Evolutionary conservation across 805 yeast genomes (phyloP), one percentile per base, ranked within the genome.

Genomic region (Sporopachydermia quercuum): DNA sequence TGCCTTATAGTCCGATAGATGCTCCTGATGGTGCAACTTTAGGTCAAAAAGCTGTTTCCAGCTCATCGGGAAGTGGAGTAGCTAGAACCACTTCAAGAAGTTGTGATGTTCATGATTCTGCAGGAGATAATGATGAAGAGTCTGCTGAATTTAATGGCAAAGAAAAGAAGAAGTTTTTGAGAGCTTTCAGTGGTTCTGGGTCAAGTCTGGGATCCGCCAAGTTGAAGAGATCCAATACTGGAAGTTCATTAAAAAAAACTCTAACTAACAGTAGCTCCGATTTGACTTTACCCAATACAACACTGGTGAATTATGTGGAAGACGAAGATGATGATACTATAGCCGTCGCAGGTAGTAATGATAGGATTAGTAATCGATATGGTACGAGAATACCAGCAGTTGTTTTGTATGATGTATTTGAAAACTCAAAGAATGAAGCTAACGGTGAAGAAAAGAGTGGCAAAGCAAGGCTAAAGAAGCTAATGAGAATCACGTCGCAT

Each of bases 391-490:
- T 23, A n/a, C 13, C 30, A 8, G 30, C 30, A 23, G 30, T 23
- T 23, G 30, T 23, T 8, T 23, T 23, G 30, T 23, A 23, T 23
- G n/a, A 23, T 23, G 30, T 23, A n/a, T 23, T 23, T 23, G 30
- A 23, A 8, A 23, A n/a, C n/a, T 8, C 8, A 23, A 23, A n/a
- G 30, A 23, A 23, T 8, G n/a, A n/a, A 23, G 8, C 30, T 23
- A n/a, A 23, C 30, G 30, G 30, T 8, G n/a, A 23, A n/a, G 30
- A 23, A 23, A n/a, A n/a, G n/a, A n/a, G 30, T n/a, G 30, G 30
- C 13, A 23, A n/a, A n/a, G 8, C 30, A 23, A 8, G 30, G n/a
- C n/a, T 23, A 8, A 23, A 23, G n/a, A 8, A n/a, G 30, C 8
- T 23, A n/a, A 23, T 23, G 30, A 23, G n/a, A n/a, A 8, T 23